These are phyloP conservation scores for Aegilops sharonensis DNA, from an alignment of 176 grass and related monocot genomes.

Conservation along the genomic window DNA sequence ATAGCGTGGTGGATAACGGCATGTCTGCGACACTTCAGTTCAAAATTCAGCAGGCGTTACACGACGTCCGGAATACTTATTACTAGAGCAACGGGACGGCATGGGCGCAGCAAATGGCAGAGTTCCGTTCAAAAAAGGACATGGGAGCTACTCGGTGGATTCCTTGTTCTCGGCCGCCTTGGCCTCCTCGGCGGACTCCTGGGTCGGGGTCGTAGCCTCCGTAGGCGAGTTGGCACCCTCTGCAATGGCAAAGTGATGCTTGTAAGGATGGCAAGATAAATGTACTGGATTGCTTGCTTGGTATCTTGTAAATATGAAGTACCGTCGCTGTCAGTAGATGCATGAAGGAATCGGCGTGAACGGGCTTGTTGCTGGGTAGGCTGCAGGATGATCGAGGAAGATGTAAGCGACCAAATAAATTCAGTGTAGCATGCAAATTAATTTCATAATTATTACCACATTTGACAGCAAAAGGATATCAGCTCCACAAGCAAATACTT, in stretches of 20 bases:
- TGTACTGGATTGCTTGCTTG: neutral
- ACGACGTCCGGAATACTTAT: neutral
- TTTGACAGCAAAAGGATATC: neutral
- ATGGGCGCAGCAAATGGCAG: neutral
- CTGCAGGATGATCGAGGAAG: conserved; percentile 27
- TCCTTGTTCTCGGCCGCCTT: conserved; percentile 30
- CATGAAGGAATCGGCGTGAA: conserved; percentile 49
- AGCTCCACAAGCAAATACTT: neutral
- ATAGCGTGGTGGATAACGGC: neutral
- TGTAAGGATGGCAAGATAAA: neutral
- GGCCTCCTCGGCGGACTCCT: conserved; percentile 28
- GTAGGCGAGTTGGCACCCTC: conserved; percentile 40
- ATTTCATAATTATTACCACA: neutral
- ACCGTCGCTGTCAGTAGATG: conserved; percentile 71
- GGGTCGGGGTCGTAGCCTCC: conserved; percentile 36
- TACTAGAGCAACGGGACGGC: neutral
- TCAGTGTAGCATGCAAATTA: neutral
- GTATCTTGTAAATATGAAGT: neutral
- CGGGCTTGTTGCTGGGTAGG: conserved; percentile 71
- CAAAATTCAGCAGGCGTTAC: conserved; percentile 16
- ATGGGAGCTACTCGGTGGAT: neutral
- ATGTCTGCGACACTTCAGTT: neutral
- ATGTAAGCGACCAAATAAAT: conserved; percentile 6
- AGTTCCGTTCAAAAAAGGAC: neutral
- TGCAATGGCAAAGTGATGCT: conserved; percentile 22